Conservation (phyloP, 768 basidiomycete species). For the Candolleomyces eurysporus region DNA sequence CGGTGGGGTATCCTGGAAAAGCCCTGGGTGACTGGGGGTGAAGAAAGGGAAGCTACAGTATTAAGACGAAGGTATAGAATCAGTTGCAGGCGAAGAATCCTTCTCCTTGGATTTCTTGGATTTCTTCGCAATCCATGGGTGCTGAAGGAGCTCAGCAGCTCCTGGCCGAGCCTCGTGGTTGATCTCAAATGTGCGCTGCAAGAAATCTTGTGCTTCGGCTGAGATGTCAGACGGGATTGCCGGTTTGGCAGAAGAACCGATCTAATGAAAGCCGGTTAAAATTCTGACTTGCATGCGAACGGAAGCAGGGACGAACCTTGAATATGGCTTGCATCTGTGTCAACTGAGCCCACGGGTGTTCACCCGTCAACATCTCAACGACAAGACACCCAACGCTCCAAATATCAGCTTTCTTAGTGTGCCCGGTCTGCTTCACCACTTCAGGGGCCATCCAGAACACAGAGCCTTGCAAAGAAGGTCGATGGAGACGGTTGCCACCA, state of each 20-base stretch:
- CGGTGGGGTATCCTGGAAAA: no score
- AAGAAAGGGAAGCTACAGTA: neutral
- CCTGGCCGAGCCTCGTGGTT: no score
- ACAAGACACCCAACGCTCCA: slow-evolving; percentile 96
- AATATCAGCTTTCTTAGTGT: slow-evolving; percentile 91
- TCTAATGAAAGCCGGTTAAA: slow-evolving; percentile 43
- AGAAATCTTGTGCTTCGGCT: slow-evolving; percentile 81
- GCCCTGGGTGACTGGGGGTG: no score
- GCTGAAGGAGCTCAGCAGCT: slow-evolving; percentile 70
- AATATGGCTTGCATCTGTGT: slow-evolving; percentile 99
- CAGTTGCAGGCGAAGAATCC: neutral
- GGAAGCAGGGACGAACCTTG: slow-evolving; percentile 52
- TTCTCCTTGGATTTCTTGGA: slow-evolving; percentile 2
- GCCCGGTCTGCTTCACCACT: slow-evolving; percentile 92
- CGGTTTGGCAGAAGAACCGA: slow-evolving; percentile 88
- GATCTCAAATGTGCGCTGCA: slow-evolving; percentile 82
- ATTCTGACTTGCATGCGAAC: neutral
- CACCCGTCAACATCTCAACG: slow-evolving; percentile 95
- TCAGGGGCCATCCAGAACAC: slow-evolving; percentile 99
- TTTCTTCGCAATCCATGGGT: slow-evolving; percentile 58
- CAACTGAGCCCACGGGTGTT: slow-evolving; percentile 93
- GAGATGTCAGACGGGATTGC: slow-evolving; percentile 91
- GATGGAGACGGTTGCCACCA: slow-evolving; percentile 69
- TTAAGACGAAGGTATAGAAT: neutral
- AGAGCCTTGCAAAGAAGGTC: slow-evolving; percentile 94